These are phyloP conservation scores for Zymoseptoria crescenta DNA, from an alignment of 2,329 filamentous ascomycete species.

Conservation along the genomic window DNA sequence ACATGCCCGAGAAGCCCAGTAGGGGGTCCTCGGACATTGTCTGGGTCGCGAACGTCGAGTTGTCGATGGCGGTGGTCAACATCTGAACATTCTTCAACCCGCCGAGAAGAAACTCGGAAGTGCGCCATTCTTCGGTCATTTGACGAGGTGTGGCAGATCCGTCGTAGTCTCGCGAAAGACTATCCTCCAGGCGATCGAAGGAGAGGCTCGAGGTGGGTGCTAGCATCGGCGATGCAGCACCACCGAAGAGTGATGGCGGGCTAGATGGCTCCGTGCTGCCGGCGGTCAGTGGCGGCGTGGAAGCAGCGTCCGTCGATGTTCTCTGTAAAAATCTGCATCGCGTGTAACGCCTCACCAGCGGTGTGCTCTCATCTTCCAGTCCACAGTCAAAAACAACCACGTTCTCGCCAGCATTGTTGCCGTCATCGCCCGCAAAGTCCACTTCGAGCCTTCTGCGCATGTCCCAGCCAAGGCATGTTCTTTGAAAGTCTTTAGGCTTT, in stretches of 20 bases:
- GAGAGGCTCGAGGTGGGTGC: constrained; percentile 26
- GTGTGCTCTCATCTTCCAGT: constrained; percentile 49
- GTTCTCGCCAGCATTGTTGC: constrained; percentile 65
- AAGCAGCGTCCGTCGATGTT: constrained; percentile 4
- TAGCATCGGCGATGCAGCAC: constrained; percentile 30
- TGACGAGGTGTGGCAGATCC: constrained; percentile 24
- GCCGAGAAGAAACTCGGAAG: constrained; percentile 54
- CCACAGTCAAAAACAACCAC: constrained; percentile 69
- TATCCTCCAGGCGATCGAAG: constrained; percentile 19
- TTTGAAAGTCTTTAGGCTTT: constrained; percentile 70
- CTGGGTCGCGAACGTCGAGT: constrained; percentile 62
- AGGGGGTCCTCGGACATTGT: constrained; percentile 73
- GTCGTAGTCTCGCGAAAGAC: constrained; percentile 17
- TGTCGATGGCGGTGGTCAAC: constrained; percentile 63
- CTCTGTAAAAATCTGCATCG: constrained; percentile 41
- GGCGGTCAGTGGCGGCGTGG: constrained; percentile 23
- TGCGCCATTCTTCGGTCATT: constrained; percentile 56
- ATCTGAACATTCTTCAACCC: constrained; percentile 55
- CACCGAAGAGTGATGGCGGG: constrained; percentile 46
- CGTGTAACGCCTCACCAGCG: constrained; percentile 51
- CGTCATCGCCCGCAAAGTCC: constrained; percentile 79
- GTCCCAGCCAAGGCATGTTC: constrained; percentile 77
- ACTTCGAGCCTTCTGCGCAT: constrained; percentile 81
- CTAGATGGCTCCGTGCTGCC: constrained; percentile 18
- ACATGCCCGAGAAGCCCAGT: constrained; percentile 49